Conservation (phyloP, 768 basidiomycete genomes). For the Leccinum boreale region DNA sequence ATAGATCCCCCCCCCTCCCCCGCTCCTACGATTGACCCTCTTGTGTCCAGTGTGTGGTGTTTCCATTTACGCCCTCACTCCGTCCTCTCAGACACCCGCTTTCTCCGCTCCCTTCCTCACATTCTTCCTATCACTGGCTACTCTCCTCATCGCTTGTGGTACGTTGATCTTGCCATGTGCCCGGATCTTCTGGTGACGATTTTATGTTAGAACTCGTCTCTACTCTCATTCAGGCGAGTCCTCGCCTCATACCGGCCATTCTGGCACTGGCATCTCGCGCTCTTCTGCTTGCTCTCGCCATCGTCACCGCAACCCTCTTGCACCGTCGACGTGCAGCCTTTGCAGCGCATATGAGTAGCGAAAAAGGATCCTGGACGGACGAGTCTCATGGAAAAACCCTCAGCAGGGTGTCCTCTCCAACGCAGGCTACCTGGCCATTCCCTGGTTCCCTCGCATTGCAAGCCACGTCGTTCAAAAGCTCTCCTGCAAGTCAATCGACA, state of each 20-base stretch:
- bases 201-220: slow-evolving; percentile 22
- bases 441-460: slow-evolving; percentile 27
- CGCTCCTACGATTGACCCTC: background rate
- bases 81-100: slow-evolving; percentile 2
- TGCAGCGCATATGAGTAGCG: slow-evolving; percentile 1
- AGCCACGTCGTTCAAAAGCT: background rate
- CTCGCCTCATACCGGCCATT: slow-evolving; percentile 22
- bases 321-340: background rate
- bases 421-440: slow-evolving; percentile 31
- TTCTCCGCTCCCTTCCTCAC: slow-evolving; percentile 9
- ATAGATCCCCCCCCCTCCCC: background rate
- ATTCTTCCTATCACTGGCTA: slow-evolving; percentile 16
- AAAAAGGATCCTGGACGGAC: slow-evolving; percentile 11
- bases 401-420: slow-evolving; percentile 28
- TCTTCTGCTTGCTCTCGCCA: slow-evolving; percentile 17
- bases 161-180: slow-evolving; percentile 1
- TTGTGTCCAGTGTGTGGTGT: slow-evolving; percentile 22
- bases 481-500: background rate
- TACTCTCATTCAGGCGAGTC: slow-evolving; percentile 22
- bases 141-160: slow-evolving; percentile 28
- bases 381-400: slow-evolving; percentile 3
- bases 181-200: background rate
- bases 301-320: slow-evolving; percentile 6
- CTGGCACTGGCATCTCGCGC: slow-evolving; percentile 24
- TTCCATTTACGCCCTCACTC: slow-evolving; percentile 22